Evolutionary conservation across 805 yeast genomes (phyloP).

Genomic region (Candida golubevii): DNA sequence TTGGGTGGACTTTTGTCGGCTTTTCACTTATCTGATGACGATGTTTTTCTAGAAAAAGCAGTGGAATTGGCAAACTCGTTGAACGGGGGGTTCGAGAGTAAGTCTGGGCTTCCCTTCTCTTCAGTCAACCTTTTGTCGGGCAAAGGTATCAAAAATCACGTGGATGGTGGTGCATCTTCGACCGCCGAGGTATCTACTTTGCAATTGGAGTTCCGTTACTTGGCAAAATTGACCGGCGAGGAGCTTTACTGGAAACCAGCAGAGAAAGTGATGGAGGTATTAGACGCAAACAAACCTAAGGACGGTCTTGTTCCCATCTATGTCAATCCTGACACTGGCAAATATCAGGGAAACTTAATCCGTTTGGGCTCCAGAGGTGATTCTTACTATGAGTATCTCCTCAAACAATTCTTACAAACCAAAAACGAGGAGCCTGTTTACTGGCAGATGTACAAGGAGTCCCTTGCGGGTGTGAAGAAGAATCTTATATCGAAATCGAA

Average conservation of each 20-base stretch:
- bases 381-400: conserved; percentile 83
- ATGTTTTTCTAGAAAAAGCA: conserved; percentile 72
- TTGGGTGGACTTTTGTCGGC: conserved; percentile 90
- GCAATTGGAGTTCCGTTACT: conserved; percentile 82
- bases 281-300: conserved; percentile 59
- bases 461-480: conserved; percentile 72
- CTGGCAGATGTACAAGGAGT: conserved; percentile 68
- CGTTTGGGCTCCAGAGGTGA: conserved; percentile 91
- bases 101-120: conserved; percentile 71
- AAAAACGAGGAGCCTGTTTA: conserved; percentile 56
- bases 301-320: conserved; percentile 84
- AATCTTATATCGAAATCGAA: conserved; percentile 56
- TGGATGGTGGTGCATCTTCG: conserved; percentile 72
- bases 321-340: conserved; percentile 70
- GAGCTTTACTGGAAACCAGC: conserved; percentile 70
- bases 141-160: conserved; percentile 56
- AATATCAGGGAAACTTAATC: conserved; percentile 58
- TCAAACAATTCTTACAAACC: conserved; percentile 84
- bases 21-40: conserved; percentile 63
- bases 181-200: conserved; percentile 88
- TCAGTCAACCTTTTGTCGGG: conserved; percentile 69
- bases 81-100: conserved; percentile 61
- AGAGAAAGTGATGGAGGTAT: conserved; percentile 65
- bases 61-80: conserved; percentile 72
- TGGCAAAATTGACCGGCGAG: conserved; percentile 79